These are phyloP conservation scores for Pythium aristosporum DNA, from an alignment of 352 stramenopile species.

Conservation along the genomic window DNA sequence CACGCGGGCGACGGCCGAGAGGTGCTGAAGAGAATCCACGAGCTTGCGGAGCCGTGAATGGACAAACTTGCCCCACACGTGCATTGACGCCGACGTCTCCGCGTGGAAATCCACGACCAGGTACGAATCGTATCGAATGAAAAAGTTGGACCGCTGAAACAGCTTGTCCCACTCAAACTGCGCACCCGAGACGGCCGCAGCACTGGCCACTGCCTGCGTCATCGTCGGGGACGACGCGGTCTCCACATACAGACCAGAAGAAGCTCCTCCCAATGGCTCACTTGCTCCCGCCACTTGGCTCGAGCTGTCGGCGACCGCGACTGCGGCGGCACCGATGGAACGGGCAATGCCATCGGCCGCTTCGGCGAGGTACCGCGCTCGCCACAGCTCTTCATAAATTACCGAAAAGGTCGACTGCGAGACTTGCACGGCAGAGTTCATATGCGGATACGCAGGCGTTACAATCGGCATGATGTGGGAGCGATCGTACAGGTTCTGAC, in stretches of 20 bases:
- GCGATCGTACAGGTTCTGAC: conserved; percentile 81
- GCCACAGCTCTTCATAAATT: conserved; percentile 92
- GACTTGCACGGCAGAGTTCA: conserved; percentile 98
- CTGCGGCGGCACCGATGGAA: conserved; percentile 26
- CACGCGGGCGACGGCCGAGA: conserved; percentile 52
- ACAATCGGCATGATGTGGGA: conserved; percentile 98
- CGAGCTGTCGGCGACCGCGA: neutral
- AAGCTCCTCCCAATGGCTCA: neutral
- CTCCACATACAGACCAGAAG: conserved; percentile 10
- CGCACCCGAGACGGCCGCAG: conserved; percentile 7
- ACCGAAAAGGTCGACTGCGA: conserved; percentile 90
- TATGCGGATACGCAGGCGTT: conserved; percentile 96
- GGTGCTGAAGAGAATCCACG: conserved; percentile 71
- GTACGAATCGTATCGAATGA: conserved; percentile 82
- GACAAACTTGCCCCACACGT: conserved; percentile 83
- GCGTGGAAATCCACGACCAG: conserved; percentile 70
- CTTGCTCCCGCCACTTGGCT: neutral
- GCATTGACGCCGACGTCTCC: conserved; percentile 58
- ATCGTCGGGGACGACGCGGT: conserved; percentile 3
- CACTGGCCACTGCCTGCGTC: conserved; percentile 4
- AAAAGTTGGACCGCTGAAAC: conserved; percentile 81
- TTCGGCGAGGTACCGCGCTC: conserved; percentile 67
- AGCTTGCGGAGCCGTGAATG: conserved; percentile 78
- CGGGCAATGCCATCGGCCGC: conserved; percentile 52
- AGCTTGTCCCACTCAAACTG: conserved; percentile 61